Conservation (phyloP, 352 stramenopile genomes). For the Phytophthora pluvialis region DNA sequence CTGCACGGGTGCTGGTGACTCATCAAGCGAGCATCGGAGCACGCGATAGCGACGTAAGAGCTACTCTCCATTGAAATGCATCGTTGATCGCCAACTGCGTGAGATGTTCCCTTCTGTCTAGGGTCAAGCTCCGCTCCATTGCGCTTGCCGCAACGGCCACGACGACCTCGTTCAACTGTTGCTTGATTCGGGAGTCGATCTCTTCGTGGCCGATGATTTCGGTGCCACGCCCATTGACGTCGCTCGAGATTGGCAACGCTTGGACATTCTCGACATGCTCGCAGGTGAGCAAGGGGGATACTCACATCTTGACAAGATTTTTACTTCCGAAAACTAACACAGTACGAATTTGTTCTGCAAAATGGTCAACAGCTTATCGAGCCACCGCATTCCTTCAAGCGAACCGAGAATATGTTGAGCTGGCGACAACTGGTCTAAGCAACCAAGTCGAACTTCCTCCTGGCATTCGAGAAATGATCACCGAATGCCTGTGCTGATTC, state of each 20-base stretch:
- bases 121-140: constrained; percentile 61
- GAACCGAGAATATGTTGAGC: constrained; percentile 34
- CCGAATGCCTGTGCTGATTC: constrained; percentile 24
- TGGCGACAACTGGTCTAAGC: constrained; percentile 15
- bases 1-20: constrained; percentile 47
- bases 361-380: constrained; percentile 24
- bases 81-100: not conserved
- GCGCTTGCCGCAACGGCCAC: constrained; percentile 65
- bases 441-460: constrained; percentile 31
- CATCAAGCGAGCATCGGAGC: constrained; percentile 37
- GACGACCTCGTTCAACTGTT: constrained; percentile 48
- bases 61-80: not conserved
- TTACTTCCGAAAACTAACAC: not conserved
- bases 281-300: constrained; percentile 45
- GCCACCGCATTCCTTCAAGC: constrained; percentile 17
- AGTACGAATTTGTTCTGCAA: not conserved
- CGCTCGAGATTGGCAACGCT: constrained; percentile 61
- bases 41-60: constrained; percentile 49
- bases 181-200: constrained; percentile 37
- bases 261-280: constrained; percentile 56
- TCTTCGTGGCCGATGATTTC: constrained; percentile 58
- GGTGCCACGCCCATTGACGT: constrained; percentile 59
- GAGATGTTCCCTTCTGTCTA: constrained; percentile 12
- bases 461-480: constrained; percentile 26
- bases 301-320: no score